A percentile compares a stretch with the other conserved stretches of the same genome.
Conservation (phyloP, 1,139 yeast species). For the Geotrichum phurueaensis region DNA sequence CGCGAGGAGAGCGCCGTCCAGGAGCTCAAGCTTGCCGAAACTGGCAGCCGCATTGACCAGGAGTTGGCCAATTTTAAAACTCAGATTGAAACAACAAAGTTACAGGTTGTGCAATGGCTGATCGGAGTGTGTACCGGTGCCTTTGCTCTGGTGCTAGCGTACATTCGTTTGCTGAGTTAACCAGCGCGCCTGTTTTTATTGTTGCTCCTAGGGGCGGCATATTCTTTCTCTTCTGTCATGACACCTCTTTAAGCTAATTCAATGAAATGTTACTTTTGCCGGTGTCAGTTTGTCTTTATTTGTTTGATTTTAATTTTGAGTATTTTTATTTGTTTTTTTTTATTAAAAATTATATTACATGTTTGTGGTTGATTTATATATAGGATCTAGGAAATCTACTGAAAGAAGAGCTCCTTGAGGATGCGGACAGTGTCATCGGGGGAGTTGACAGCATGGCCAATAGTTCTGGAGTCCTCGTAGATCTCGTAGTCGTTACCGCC, state of each 20-base stretch:
- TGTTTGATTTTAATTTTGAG: background rate
- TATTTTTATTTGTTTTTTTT: background rate
- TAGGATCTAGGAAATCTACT: background rate
- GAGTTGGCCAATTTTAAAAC: constrained; percentile 91
- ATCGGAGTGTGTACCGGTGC: constrained; percentile 98
- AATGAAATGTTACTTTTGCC: no score
- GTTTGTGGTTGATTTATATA: background rate
- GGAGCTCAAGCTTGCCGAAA: constrained; percentile 88
- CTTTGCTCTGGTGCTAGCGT: constrained; percentile 85
- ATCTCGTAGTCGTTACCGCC: constrained; percentile 99
- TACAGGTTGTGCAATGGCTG: constrained; percentile 96
- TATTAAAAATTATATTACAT: constrained; percentile 3
- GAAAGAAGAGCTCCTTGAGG: constrained; percentile 68
- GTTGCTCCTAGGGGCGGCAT: background rate
- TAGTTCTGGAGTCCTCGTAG: constrained; percentile 82
- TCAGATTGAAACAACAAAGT: constrained; percentile 89
- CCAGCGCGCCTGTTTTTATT: background rate
- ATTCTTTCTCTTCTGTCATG: background rate
- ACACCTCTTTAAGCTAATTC: background rate
- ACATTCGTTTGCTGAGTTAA: constrained; percentile 73
- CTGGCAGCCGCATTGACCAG: constrained; percentile 90
- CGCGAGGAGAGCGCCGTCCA: constrained; percentile 90
- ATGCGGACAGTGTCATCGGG: constrained; percentile 86
- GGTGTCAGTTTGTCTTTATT: background rate
- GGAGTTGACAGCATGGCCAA: constrained; percentile 85